These are phyloP conservation scores for Aspergillus arachidicola DNA, from an alignment of 2,329 filamentous ascomycete genomes.

Conservation along the genomic window DNA sequence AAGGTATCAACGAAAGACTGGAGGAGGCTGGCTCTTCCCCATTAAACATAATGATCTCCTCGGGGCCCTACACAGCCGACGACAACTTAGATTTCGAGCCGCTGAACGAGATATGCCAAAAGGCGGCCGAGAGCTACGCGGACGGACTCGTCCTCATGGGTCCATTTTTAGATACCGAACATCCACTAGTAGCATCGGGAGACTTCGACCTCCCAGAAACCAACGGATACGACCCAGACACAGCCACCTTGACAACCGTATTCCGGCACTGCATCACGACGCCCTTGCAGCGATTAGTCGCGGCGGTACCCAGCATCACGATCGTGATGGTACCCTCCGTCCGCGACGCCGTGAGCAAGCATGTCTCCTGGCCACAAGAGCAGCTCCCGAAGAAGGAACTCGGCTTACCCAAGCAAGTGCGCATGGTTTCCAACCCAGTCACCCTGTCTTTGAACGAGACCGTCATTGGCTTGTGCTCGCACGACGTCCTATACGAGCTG, in stretches of 20 bases:
- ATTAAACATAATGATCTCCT: constrained; percentile 74
- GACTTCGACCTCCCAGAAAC: constrained; percentile 76
- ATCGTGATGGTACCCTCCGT: constrained; percentile 82
- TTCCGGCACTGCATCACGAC: constrained; percentile 80
- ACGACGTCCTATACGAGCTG: constrained; percentile 83
- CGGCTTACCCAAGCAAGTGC: constrained; percentile 74
- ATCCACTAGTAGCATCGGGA: constrained; percentile 80
- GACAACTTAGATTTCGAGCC: constrained; percentile 91
- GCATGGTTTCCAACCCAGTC: constrained; percentile 87
- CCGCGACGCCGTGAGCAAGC: constrained; percentile 77
- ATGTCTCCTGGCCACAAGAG: constrained; percentile 85
- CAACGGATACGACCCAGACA: constrained; percentile 70
- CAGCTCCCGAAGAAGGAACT: constrained; percentile 71
- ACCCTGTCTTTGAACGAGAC: constrained; percentile 86
- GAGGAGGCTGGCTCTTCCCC: constrained; percentile 68
- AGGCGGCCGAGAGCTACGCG: constrained; percentile 72
- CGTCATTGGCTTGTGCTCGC: constrained; percentile 76
- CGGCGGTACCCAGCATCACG: constrained; percentile 74
- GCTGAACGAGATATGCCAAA: constrained; percentile 76
- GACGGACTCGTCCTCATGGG: constrained; percentile 81
- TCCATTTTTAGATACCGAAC: constrained; percentile 89
- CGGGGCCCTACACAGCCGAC: constrained; percentile 90
- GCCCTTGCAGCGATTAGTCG: constrained; percentile 69
- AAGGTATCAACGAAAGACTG: constrained; percentile 69
- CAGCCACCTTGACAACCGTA: constrained; percentile 76